Evolutionary conservation across 805 yeast genomes (phyloP), one percentile per base, ranked within the genome.

Genomic region (Candida stauntonica): DNA sequence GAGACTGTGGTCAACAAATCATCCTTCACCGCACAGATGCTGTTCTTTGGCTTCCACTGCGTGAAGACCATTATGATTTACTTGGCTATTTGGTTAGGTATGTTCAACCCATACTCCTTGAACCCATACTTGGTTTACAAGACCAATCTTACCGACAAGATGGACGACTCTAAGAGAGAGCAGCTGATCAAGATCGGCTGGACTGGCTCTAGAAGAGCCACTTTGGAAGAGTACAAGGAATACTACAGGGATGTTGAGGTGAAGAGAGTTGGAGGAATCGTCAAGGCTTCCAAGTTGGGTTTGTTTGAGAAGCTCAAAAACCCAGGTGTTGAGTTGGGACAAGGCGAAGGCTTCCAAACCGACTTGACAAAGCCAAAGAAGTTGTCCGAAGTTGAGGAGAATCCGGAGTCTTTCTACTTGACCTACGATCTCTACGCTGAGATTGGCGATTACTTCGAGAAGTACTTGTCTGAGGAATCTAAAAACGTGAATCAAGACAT

Each of bases 181-280:
- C 67, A 73, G 42, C 71, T 89, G 51, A 49, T 78, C 24, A 61
- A 63, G 4, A 65, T 89, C 49, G 98, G 98, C 34, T 93, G 98
- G 98, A 87, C 96, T n/a, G 95, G 96, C 38, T 73, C 93, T 17
- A 82, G 80, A 61, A 79, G 80, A 50, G 82, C 82, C 12, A 72
- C 81, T 16, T 64, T 77, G 19, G 82, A 77, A 28, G 87, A 78
- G 46, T 91, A 81, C 71, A 75, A 75, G 53, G 82, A 79, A 45
- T 70, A 64, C 52, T 82, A 77, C 69, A 77, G 91, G 53, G 77
- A 79, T 35, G 64, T 63, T 50, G 72, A 73, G 53, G 75, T 84
- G 57, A 73, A 78, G 48, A 69, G 75, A 52, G 75, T 68, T 49
- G 96, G 95, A 42, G 86, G 87, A 17, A 68, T 86, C 51, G 74